Base-by-base conservation (phyloP, 176 grass and related monocot genomes). In the Lolium multiflorum region DNA sequence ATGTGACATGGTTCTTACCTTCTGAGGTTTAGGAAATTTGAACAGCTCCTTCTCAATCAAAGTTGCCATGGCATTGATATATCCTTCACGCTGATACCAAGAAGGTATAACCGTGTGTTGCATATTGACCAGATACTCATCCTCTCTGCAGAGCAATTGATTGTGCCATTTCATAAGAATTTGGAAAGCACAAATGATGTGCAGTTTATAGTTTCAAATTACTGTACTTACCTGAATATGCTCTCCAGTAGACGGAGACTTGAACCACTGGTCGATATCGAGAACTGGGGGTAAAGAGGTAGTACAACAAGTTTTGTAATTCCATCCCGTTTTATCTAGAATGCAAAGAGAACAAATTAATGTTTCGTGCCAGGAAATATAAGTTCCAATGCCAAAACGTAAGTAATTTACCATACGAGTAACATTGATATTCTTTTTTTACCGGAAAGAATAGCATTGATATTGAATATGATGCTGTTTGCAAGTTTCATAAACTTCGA, bases 101-200 rank as follows among this genome's bases (percentile, higher is more conserved):
- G 97, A 99, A 84, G 97, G 97, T 90, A 99, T 99, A 68, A 99
- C 97, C 25, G 97, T 99, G 82, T 99, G 97, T 85, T 99, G 97
- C 97, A 99, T 99, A 82, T 99, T 99, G 37, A 99, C 94, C 60
- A 96, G 83, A 90, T 99, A 99, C 52, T 96, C 94, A 65, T 99
- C 97, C 90, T 99, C 97, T 85, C 97, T 99, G 60, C 67, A n/a
- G 38, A 88, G 74, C 11, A 85, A 87, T 78, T 72, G 31, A 50
- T 85, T 62, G 26, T 67, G 37, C 61, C 47, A 75, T 48, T 66
- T 49, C 60, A 11, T 20, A 59, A 16, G 26, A 76, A 52, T 82
- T 57, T 51, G 37, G 11, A 67, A 80, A 85, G 54, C 39, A 88
- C 50, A 28, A 74, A 56, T 24, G 35, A 76, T 54, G 28, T 37